These are phyloP conservation scores for Euphrasia arctica DNA, from an alignment of 305 asterid genomes.

Conservation along the genomic window DNA sequence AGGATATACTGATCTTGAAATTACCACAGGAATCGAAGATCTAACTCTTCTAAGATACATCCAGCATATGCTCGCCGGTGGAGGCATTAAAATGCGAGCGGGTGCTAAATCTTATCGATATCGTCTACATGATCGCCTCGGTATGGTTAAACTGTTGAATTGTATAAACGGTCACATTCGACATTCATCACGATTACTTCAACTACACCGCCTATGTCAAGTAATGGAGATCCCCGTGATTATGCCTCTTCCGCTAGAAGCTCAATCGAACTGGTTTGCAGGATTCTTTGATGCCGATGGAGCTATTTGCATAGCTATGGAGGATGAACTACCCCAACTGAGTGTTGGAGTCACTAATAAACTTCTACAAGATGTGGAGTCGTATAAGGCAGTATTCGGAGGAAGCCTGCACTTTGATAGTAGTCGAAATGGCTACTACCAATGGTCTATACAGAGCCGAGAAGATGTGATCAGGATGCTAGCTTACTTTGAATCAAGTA, in stretches of 20 bases:
- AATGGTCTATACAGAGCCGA: neutral
- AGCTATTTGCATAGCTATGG: neutral
- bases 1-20: neutral
- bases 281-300: conserved; percentile 2
- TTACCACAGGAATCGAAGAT: neutral
- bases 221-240: conserved; percentile 8
- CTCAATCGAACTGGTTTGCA: neutral
- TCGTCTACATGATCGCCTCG: too few species aligned
- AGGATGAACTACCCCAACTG: too few species aligned
- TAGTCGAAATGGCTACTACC: neutral
- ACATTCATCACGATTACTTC: conserved; percentile 21
- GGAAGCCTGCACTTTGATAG: neutral
- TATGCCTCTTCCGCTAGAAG: neutral
- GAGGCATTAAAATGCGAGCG: too few species aligned
- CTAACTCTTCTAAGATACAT: neutral
- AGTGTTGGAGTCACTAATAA: neutral
- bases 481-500: neutral
- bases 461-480: neutral
- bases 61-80: neutral
- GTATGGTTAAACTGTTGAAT: neutral
- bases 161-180: conserved; percentile 21
- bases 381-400: too few species aligned
- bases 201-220: conserved; percentile 16
- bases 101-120: too few species aligned
- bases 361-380: neutral